phyloP scores from a whole-genome alignment of 768 basidiomycete genomes.

The Leucocoprinus birnbaumii region DNA sequence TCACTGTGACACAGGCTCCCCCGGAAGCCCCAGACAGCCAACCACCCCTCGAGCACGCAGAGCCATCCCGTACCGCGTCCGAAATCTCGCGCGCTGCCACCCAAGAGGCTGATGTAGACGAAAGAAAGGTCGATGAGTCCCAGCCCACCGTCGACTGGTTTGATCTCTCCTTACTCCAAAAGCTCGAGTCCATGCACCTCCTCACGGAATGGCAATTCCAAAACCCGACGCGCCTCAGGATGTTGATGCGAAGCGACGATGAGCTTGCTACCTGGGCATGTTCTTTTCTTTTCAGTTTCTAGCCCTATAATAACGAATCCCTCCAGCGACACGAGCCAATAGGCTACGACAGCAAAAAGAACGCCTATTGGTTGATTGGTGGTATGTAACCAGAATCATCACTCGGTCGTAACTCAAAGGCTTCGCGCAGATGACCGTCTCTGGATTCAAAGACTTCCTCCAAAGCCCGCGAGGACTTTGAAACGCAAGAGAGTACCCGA shows the following conservation, averaged over 20 bases:
- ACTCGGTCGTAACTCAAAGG: neutral
- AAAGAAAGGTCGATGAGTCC: neutral
- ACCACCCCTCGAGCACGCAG: neutral
- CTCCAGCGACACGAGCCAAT: constrained; percentile 79
- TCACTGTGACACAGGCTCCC: neutral
- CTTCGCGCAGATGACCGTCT: constrained; percentile 67
- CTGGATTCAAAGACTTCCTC: constrained; percentile 79
- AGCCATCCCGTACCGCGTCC: neutral
- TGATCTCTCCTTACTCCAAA: constrained; percentile 63
- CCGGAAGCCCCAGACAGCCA: constrained; percentile 2
- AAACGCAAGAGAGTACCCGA: constrained; percentile 35
- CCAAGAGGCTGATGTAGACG: constrained; percentile 6
- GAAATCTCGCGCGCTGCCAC: constrained; percentile 7
- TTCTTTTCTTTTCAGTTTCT: neutral
- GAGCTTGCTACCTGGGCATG: constrained; percentile 78
- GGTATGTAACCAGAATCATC: constrained; percentile 35
- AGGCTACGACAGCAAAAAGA: constrained; percentile 75
- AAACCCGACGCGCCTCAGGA: constrained; percentile 65
- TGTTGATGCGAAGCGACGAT: constrained; percentile 76
- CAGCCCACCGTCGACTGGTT: constrained; percentile 57
- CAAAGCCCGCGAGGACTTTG: constrained; percentile 38
- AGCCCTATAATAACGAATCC: constrained; percentile 7
- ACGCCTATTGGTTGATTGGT: constrained; percentile 87
- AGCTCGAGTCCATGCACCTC: constrained; percentile 72
- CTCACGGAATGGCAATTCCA: constrained; percentile 88